Conservation (phyloP, 805 yeast genomes). For the Zygosaccharomyces rouxii region DNA sequence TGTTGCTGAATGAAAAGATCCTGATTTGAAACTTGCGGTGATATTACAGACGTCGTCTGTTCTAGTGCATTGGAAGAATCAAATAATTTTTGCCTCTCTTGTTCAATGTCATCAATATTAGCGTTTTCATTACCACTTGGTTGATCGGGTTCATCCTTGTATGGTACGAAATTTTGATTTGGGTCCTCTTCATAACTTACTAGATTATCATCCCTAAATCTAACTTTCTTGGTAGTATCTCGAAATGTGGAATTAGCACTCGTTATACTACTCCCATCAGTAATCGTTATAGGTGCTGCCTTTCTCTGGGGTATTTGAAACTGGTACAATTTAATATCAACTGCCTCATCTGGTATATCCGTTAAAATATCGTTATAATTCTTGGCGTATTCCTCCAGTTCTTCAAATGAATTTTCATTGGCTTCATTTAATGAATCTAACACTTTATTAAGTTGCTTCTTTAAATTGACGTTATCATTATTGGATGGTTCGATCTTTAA, state of each 20-base stretch:
- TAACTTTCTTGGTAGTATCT: slow-evolving; percentile 21
- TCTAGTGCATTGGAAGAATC: neutral
- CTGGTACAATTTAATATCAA: slow-evolving; percentile 15
- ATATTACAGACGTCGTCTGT: neutral
- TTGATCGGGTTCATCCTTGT: slow-evolving; percentile 19
- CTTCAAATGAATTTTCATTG: slow-evolving; percentile 7
- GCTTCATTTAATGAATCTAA: slow-evolving; percentile 17
- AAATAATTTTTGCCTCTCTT: slow-evolving; percentile 6
- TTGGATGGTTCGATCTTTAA: slow-evolving; percentile 25
- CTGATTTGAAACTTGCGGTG: slow-evolving; percentile 30
- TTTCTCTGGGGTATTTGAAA: slow-evolving; percentile 9
- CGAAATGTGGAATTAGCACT: neutral
- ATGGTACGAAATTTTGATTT: slow-evolving; percentile 22
- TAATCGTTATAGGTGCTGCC: neutral
- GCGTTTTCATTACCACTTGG: neutral
- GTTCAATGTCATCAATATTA: neutral
- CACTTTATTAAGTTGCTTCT: slow-evolving; percentile 20
- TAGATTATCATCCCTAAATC: slow-evolving; percentile 25
- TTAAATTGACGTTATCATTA: slow-evolving; percentile 24
- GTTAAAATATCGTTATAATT: slow-evolving; percentile 19
- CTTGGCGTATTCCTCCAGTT: slow-evolving; percentile 3
- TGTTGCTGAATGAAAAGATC: slow-evolving; percentile 42
- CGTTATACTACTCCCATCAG: neutral
- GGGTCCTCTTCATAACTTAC: slow-evolving; percentile 6
- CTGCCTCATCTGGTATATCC: slow-evolving; percentile 13